A percentile compares a stretch with the other conserved stretches of the same genome.
These are phyloP conservation scores for Zymoseptoria tritici DNA, from an alignment of 2,329 filamentous ascomycete species.

Conservation along the genomic window DNA sequence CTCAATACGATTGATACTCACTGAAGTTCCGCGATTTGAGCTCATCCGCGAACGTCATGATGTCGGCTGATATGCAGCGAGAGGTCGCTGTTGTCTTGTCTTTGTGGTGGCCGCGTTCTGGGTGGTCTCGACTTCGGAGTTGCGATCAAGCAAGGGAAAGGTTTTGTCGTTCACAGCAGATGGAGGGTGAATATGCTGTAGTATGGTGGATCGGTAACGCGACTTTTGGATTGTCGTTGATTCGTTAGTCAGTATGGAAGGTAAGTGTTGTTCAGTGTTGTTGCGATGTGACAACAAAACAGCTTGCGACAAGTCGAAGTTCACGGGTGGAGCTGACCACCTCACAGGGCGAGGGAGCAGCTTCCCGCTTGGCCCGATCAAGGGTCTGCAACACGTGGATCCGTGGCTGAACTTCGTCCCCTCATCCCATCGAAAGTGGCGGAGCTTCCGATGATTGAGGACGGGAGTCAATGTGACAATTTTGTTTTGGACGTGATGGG, in stretches of 20 bases:
- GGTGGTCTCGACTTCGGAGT: no score
- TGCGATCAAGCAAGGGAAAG: neutral
- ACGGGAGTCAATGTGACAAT: no score
- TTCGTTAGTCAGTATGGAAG: no score
- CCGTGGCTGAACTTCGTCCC: neutral
- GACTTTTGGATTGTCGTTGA: neutral
- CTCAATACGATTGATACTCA: slow-evolving; percentile 33
- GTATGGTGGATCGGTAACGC: neutral
- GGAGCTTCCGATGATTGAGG: no score
- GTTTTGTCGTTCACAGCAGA: neutral
- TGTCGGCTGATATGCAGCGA: slow-evolving; percentile 1
- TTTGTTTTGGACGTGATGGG: no score
- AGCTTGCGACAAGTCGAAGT: neutral
- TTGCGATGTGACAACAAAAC: neutral
- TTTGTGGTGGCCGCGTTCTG: neutral
- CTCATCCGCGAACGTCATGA: slow-evolving; percentile 55
- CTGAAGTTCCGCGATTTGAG: slow-evolving; percentile 61
- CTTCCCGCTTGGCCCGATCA: neutral
- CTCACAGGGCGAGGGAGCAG: neutral
- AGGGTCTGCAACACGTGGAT: neutral
- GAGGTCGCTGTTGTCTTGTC: neutral
- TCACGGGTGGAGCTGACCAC: neutral
- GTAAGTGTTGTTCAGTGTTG: no score
- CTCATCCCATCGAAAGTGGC: no score
- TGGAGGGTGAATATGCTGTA: neutral